Base-by-base conservation (phyloP, 2,329 filamentous ascomycete genomes). In the Coleophoma crateriformis region DNA sequence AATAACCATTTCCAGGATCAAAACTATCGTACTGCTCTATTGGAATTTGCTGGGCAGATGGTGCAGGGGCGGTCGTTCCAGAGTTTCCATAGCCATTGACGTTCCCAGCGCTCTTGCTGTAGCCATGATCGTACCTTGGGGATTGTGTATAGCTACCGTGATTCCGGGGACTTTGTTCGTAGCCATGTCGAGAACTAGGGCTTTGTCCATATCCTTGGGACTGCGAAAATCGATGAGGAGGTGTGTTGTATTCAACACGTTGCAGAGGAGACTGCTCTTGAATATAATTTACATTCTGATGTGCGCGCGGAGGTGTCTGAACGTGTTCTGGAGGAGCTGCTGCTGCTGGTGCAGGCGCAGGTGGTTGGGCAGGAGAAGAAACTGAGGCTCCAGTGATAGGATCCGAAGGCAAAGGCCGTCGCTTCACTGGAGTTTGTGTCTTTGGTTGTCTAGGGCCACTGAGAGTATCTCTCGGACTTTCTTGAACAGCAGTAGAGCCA, bases 351-450 rank as follows among this genome's bases (percentile, higher is more conserved):
- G 70, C 59, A 39, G 67, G 56, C 15, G 77, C 52, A 60, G 63
- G 46, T 8, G 54, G 55, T 27, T 27, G 35, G 12, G 14, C 35
- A 38, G 52, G 48, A 10, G 45, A 17, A 14, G 53, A 78, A 70
- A 47, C 78, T 76, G 52, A 61, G 33, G 62, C 64, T 22, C 67
- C 72, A 33, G 87, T 79, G 33, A 62, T 50, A 13, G 90, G 89
- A 64, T 94, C 88, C 1, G 82, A 84, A 1, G 92, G 91, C 37
- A 96, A 71, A 17, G 92, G 92, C 33, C 92, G 80, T 57, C 92
- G 80, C 72, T 92, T 96, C 42, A 95, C 81, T 42, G 82, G 77
- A 22, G 80, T 77, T 57, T 76, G 73, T 58, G 77, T 73, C 45
- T 77, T 79, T 51, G 72, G 67, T 48, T 69, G 50, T 67, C 65